These are phyloP conservation scores for Coprinellus micaceus DNA, from an alignment of 768 basidiomycete species.

Conservation along the genomic window DNA sequence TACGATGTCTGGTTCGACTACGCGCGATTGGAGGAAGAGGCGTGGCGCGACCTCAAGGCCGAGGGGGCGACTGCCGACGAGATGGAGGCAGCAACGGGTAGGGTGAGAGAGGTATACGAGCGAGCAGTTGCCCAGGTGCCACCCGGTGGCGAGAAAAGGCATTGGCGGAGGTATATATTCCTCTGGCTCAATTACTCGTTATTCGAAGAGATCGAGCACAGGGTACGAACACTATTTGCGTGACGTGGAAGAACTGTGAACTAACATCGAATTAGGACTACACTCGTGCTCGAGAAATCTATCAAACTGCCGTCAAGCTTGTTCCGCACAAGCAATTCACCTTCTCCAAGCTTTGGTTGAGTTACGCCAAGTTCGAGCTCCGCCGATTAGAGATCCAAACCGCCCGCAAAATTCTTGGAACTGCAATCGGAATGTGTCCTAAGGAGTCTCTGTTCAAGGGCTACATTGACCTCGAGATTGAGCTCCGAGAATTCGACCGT, in stretches of 20 bases:
- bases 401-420: constrained; percentile 86
- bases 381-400: constrained; percentile 76
- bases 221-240: constrained; percentile 44
- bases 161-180: constrained; percentile 89
- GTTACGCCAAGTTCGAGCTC: constrained; percentile 90
- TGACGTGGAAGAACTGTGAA: background rate
- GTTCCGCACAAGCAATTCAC: constrained; percentile 97
- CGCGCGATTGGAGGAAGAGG: constrained; percentile 87
- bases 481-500: constrained; percentile 94
- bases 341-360: constrained; percentile 94
- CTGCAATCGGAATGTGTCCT: constrained; percentile 91
- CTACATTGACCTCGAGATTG: constrained; percentile 91
- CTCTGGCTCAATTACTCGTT: constrained; percentile 94
- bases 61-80: constrained; percentile 74
- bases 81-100: constrained; percentile 52
- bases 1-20: constrained; percentile 99
- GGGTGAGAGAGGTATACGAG: constrained; percentile 93
- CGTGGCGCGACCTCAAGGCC: constrained; percentile 68
- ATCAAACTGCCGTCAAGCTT: constrained; percentile 82
- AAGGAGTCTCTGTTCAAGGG: constrained; percentile 95
- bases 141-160: constrained; percentile 88
- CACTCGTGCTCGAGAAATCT: constrained; percentile 82
- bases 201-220: constrained; percentile 94
- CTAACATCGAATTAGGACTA: constrained; percentile 56
- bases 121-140: constrained; percentile 94